These are phyloP conservation scores for Astrothelium macrocarpum DNA, from an alignment of 495 filamentous ascomycete species.

Conservation along the genomic window DNA sequence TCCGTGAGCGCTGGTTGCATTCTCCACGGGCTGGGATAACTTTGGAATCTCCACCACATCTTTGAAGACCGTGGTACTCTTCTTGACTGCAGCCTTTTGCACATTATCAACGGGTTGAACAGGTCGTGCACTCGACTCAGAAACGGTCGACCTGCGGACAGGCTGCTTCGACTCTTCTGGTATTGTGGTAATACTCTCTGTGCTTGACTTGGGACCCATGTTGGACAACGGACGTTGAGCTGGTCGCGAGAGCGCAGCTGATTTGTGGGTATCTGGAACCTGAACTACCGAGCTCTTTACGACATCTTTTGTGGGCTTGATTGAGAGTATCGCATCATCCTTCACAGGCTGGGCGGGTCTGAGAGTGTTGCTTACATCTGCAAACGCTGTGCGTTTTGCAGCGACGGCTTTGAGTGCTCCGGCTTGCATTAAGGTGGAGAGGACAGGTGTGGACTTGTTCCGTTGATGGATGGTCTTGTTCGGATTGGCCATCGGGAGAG, in stretches of 20 bases:
- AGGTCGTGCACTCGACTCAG: background rate
- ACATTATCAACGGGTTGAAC: conserved; percentile 7
- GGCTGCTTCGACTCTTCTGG: conserved; percentile 29
- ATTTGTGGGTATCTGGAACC: conserved; percentile 37
- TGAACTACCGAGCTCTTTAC: conserved; percentile 36
- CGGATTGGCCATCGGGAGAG: conserved; percentile 38
- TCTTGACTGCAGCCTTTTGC: conserved; percentile 48
- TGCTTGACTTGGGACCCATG: background rate
- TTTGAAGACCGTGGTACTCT: conserved; percentile 55
- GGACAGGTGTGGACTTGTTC: conserved; percentile 68
- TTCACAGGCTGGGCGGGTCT: conserved; percentile 37
- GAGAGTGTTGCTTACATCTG: conserved; percentile 66
- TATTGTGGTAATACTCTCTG: conserved; percentile 11
- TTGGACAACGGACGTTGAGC: conserved; percentile 53
- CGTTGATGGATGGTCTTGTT: conserved; percentile 63
- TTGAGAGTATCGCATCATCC: conserved; percentile 30
- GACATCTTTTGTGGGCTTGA: conserved; percentile 25
- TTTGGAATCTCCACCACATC: conserved; percentile 36
- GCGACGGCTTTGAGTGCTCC: conserved; percentile 56
- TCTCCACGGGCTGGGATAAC: conserved; percentile 18
- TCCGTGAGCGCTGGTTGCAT: conserved; percentile 18
- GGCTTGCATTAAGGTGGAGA: conserved; percentile 46
- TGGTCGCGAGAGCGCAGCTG: conserved; percentile 46
- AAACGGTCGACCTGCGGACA: conserved; percentile 1
- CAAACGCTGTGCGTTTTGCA: conserved; percentile 67